These are phyloP conservation scores for Populus deltoides DNA, from an alignment of 345 rosid genomes.

Conservation along the genomic window DNA sequence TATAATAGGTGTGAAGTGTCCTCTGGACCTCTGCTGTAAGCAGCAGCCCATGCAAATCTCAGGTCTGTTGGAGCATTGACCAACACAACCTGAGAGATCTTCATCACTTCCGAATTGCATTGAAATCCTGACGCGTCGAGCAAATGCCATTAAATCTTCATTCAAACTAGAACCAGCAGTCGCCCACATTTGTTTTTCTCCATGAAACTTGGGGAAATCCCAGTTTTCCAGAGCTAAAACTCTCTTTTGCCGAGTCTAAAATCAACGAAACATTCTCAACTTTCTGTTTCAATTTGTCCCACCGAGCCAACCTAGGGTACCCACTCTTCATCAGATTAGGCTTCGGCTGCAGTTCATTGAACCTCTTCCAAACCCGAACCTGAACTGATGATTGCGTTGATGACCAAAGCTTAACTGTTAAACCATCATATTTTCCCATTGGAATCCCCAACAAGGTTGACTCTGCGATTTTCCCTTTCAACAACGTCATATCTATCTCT, in stretches of 20 bases:
- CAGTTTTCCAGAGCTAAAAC: conserved; percentile 11
- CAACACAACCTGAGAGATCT: no score
- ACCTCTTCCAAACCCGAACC: conserved; percentile 56
- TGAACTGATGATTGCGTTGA: conserved; percentile 38
- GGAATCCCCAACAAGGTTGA: no score
- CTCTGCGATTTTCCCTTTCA: conserved; percentile 15
- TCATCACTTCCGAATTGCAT: no score
- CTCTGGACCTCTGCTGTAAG: no score
- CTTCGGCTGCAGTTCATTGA: conserved; percentile 21
- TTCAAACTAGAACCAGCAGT: no score
- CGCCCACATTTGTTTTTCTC: not conserved
- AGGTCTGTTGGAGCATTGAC: no score
- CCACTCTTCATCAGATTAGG: conserved; percentile 17
- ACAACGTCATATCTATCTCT: conserved; percentile 26
- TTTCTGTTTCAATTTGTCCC: conserved; percentile 22
- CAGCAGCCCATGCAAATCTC: no score
- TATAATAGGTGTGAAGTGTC: no score
- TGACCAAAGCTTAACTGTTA: conserved; percentile 8
- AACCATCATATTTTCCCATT: not conserved
- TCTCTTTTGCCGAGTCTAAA: conserved; percentile 26
- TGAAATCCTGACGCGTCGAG: no score
- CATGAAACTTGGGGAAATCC: conserved; percentile 18
- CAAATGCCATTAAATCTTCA: no score
- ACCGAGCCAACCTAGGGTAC: conserved; percentile 32
- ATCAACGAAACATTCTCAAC: conserved; percentile 16